These are phyloP conservation scores for Tylopilus orsonianus DNA, from an alignment of 1,284 basidiomycete species.

Conservation along the genomic window DNA sequence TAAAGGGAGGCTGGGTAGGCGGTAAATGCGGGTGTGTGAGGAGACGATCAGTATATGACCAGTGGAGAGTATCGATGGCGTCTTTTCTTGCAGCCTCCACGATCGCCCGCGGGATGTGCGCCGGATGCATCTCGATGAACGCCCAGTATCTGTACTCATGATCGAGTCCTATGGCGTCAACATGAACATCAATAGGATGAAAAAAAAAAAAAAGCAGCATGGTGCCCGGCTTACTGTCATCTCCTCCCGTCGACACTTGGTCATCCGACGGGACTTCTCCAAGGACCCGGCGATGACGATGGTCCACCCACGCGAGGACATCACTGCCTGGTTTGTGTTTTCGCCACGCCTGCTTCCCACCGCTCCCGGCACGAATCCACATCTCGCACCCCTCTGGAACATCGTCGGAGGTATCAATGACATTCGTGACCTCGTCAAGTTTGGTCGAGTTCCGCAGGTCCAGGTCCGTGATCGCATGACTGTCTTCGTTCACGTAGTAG, in stretches of 20 bases:
- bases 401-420: slow-evolving; percentile 41
- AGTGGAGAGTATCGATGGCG: slow-evolving; percentile 68
- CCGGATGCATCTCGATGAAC: slow-evolving; percentile 72
- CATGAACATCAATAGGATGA: slow-evolving; percentile 14
- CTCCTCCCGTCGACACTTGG: slow-evolving; percentile 40
- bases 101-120: slow-evolving; percentile 53
- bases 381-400: slow-evolving; percentile 50
- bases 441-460: slow-evolving; percentile 53
- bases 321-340: slow-evolving; percentile 35
- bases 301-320: slow-evolving; percentile 62
- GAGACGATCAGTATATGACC: slow-evolving; percentile 75
- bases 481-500: slow-evolving; percentile 64
- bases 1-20: slow-evolving; percentile 60
- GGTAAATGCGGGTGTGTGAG: slow-evolving; percentile 50
- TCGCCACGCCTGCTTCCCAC: slow-evolving; percentile 26
- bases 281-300: slow-evolving; percentile 52
- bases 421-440: slow-evolving; percentile 50
- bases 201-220: no score
- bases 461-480: slow-evolving; percentile 61
- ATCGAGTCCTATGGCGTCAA: slow-evolving; percentile 49
- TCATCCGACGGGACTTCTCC: slow-evolving; percentile 43
- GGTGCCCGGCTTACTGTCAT: slow-evolving; percentile 53
- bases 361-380: slow-evolving; percentile 42
- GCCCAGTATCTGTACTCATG: slow-evolving; percentile 75
- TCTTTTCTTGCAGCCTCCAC: slow-evolving; percentile 51